phyloP scores from a whole-genome alignment of 2,329 filamentous ascomycete genomes.

The Aspergillus eucalypticola region DNA sequence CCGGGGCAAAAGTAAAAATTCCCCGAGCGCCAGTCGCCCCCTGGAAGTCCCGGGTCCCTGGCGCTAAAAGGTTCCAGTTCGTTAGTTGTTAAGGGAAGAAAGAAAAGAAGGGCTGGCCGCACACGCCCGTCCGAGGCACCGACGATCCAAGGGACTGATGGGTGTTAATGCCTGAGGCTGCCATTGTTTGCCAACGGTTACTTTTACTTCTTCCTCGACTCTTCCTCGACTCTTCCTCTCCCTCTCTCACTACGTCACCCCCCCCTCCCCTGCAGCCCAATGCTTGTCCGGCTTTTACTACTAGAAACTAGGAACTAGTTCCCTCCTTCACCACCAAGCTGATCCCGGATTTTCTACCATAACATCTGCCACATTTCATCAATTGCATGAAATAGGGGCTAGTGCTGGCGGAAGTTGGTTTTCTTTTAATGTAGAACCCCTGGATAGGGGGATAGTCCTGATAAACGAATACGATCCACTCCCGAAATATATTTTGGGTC shows the following conservation, averaged over 20 bases:
- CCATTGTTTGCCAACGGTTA: neutral
- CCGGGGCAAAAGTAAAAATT: neutral
- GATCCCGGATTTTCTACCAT: neutral
- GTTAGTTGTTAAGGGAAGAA: too few relatives aligned
- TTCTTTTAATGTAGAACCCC: neutral
- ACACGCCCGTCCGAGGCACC: neutral
- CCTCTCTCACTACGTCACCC: constrained; percentile 3
- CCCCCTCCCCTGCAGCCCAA: neutral
- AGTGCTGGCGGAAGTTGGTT: too few relatives aligned
- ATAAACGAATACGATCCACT: neutral
- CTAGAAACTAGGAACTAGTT: neutral
- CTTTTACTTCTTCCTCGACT: neutral
- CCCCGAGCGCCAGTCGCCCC: neutral
- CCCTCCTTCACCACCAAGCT: neutral
- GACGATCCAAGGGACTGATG: neutral
- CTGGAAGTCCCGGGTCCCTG: neutral
- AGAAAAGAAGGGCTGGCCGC: neutral
- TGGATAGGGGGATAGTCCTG: neutral
- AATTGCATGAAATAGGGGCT: too few relatives aligned
- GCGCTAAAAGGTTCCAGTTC: neutral
- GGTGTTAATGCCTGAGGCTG: neutral
- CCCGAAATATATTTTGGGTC: neutral
- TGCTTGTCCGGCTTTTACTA: too few relatives aligned
- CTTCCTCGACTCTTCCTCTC: too few relatives aligned
- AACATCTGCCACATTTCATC: neutral